Evolutionary conservation across 129 eudicot genomes (phyloP).

Genomic region (Silybum marianum): DNA sequence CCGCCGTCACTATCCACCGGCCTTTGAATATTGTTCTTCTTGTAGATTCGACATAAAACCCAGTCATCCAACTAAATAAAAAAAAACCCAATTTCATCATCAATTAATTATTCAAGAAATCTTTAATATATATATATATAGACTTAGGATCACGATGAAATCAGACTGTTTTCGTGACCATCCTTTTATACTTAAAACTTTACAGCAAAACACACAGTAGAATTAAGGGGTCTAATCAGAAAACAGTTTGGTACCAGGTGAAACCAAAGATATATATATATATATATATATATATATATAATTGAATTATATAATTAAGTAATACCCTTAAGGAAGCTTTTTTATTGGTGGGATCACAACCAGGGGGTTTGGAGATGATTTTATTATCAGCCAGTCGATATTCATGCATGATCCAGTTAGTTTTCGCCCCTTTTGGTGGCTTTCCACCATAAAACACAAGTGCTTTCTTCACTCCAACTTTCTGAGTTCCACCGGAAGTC

Average conservation of each 20-base stretch:
- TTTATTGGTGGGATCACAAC: slow-evolving; percentile 55
- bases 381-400: slow-evolving; percentile 74
- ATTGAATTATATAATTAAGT: neutral
- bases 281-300: too few relatives aligned
- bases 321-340: slow-evolving; percentile 75
- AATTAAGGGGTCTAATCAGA: too few relatives aligned
- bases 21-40: slow-evolving; percentile 67
- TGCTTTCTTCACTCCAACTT: slow-evolving; percentile 94
- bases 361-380: slow-evolving; percentile 61
- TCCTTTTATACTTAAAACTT: too few relatives aligned
- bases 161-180: too few relatives aligned
- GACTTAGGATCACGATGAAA: too few relatives aligned
- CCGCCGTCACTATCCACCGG: slow-evolving; percentile 63
- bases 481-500: slow-evolving; percentile 73
- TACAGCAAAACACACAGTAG: too few relatives aligned
- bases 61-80: slow-evolving; percentile 79
- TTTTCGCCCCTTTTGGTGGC: slow-evolving; percentile 87
- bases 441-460: slow-evolving; percentile 88
- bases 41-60: slow-evolving; percentile 94
- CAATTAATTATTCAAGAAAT: neutral
- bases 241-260: too few relatives aligned
- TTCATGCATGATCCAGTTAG: slow-evolving; percentile 97
- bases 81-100: neutral
- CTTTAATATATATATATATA: neutral
- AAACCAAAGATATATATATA: neutral